A percentile compares a stretch with the other conserved stretches of the same genome.
These are phyloP conservation scores for Eragrostis curvula DNA, from an alignment of 176 grass and related monocot species.

Conservation along the genomic window DNA sequence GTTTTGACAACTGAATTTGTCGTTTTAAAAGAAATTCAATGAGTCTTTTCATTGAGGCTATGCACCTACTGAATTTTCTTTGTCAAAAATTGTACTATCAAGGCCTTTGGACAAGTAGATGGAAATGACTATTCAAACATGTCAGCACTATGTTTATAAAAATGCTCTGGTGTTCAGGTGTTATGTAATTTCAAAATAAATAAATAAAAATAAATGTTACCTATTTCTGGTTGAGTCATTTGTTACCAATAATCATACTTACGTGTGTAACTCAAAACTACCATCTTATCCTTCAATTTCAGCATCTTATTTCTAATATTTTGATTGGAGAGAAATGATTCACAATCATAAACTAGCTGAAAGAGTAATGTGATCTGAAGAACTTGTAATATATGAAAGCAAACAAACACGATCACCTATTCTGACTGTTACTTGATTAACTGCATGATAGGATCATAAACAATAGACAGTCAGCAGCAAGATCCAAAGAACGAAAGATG, in stretches of 20 bases:
- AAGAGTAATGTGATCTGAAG: neutral
- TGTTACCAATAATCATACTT: too few species aligned
- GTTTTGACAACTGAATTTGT: neutral
- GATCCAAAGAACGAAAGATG: slow-evolving; percentile 60
- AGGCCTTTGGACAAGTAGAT: neutral
- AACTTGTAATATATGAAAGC: neutral
- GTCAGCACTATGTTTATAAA: too few species aligned
- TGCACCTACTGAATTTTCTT: neutral
- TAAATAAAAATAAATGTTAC: too few species aligned
- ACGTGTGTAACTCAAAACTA: neutral
- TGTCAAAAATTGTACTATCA: neutral
- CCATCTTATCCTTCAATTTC: neutral
- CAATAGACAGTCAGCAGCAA: slow-evolving; percentile 53
- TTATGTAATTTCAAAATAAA: too few species aligned
- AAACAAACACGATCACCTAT: slow-evolving; percentile 2
- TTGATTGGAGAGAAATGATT: neutral
- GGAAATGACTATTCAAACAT: too few species aligned
- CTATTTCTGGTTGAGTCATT: too few species aligned
- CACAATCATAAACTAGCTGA: neutral
- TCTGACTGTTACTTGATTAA: neutral
- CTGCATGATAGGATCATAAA: slow-evolving; percentile 44
- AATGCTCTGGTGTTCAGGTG: too few species aligned
- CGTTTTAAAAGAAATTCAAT: neutral
- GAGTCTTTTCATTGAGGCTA: neutral
- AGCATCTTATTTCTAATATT: neutral